phyloP scores from a whole-genome alignment of 2,329 filamentous ascomycete genomes.

The Xylariaceae sp. region DNA sequence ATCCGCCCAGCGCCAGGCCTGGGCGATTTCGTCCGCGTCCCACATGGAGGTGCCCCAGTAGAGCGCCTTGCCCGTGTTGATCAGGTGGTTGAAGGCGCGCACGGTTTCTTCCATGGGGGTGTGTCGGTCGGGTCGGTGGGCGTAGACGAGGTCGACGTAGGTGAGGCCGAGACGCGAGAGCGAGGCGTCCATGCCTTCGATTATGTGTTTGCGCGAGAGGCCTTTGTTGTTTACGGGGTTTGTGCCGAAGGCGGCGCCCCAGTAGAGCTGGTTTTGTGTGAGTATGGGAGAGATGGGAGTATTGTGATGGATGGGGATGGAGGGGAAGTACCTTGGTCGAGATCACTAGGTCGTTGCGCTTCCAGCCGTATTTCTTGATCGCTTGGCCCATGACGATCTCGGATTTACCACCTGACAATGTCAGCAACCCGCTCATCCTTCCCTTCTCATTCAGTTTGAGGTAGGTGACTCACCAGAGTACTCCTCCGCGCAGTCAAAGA shows the following conservation, averaged over 20 bases:
- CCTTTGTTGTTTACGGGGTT: conserved; percentile 63
- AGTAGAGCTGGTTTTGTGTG: conserved; percentile 55
- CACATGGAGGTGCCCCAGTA: conserved; percentile 69
- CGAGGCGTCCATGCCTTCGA: conserved; percentile 58
- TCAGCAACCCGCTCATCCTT: no score
- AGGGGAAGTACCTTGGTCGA: conserved; percentile 47
- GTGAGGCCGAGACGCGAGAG: conserved; percentile 52
- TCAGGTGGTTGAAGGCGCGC: conserved; percentile 65
- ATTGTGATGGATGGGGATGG: background rate
- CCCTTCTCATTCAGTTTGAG: no score
- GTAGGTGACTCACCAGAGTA: no score
- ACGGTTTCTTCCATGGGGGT: conserved; percentile 69
- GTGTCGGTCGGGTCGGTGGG: conserved; percentile 61
- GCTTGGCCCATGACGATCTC: conserved; percentile 59
- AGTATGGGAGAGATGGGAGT: background rate
- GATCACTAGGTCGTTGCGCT: conserved; percentile 55
- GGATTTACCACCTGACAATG: conserved; percentile 54
- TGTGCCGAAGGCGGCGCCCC: conserved; percentile 54
- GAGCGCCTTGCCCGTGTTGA: conserved; percentile 61
- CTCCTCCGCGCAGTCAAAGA: conserved; percentile 56
- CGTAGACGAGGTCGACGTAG: conserved; percentile 65
- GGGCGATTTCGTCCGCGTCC: conserved; percentile 59
- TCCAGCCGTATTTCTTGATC: conserved; percentile 56
- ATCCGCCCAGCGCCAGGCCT: conserved; percentile 57
- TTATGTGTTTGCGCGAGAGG: conserved; percentile 63